Percentiles rank a stretch among this genome's conserved stretches.
Evolutionary conservation across 306 rosid genomes (phyloP).

Genomic region (Vigna reflexopilosa): DNA sequence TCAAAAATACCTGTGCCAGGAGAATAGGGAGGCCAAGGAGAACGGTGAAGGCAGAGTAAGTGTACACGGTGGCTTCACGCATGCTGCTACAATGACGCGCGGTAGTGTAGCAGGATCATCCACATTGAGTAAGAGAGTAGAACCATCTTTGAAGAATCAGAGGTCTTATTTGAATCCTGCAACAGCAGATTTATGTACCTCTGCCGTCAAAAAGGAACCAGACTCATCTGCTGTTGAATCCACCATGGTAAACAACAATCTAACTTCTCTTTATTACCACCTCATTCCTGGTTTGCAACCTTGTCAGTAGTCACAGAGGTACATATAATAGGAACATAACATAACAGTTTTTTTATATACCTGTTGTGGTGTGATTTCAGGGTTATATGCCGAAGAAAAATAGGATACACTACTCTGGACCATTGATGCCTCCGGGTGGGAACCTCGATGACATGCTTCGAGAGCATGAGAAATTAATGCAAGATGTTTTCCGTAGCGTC

Average conservation of each 20-base stretch:
- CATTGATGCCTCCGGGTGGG: constrained; percentile 76
- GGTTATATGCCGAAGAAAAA: constrained; percentile 66
- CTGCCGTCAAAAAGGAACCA: constrained; percentile 52
- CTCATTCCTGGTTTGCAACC: background rate
- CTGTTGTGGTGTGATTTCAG: constrained; percentile 49
- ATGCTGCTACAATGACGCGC: constrained; percentile 54
- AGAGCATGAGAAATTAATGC: constrained; percentile 92
- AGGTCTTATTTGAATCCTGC: constrained; percentile 57
- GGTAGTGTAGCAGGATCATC: constrained; percentile 42
- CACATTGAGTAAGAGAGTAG: constrained; percentile 45
- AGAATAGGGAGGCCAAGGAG: constrained; percentile 52
- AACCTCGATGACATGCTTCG: constrained; percentile 86
- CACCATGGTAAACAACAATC: constrained; percentile 54
- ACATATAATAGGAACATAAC: too few species aligned
- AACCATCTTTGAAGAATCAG: constrained; percentile 44
- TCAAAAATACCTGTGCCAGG: constrained; percentile 48
- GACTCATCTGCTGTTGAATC: constrained; percentile 44
- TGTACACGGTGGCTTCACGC: constrained; percentile 47
- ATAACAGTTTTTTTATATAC: too few species aligned
- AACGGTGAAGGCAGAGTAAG: constrained; percentile 44
- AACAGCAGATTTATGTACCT: constrained; percentile 45
- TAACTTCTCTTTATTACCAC: background rate
- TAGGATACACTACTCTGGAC: constrained; percentile 92
- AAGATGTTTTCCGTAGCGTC: constrained; percentile 88
- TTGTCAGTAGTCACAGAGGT: background rate